Percentiles rank a stretch among this genome's conserved stretches.
phyloP scores from a whole-genome alignment of 2,329 filamentous ascomycete genomes.

The Colletotrichum somersetense region DNA sequence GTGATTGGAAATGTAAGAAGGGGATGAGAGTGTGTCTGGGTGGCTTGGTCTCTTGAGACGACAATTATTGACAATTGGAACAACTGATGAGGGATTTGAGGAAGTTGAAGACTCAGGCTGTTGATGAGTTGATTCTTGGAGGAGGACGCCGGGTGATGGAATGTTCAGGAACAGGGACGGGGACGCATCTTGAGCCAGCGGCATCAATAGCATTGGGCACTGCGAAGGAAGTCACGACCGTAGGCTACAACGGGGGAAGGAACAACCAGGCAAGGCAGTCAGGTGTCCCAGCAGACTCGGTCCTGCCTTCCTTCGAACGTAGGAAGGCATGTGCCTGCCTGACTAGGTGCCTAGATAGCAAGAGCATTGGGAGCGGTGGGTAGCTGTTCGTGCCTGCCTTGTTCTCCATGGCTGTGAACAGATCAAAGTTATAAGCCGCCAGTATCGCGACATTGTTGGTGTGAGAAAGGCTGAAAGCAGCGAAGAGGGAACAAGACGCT shows the following conservation, averaged over 20 bases:
- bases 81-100: not conserved
- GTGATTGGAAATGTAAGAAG: not conserved
- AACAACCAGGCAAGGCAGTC: not conserved
- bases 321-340: not conserved
- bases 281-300: not conserved
- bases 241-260: not conserved
- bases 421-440: not conserved
- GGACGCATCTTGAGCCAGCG: no score
- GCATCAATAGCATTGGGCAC: not conserved
- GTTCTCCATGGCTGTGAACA: not conserved
- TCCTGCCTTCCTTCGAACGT: not conserved
- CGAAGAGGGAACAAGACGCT: constrained; percentile 18
- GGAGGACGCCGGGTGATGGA: not conserved
- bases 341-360: not conserved
- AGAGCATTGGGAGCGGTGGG: not conserved
- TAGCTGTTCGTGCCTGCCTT: not conserved
- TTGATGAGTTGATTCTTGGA: not conserved
- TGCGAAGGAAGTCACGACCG: not conserved
- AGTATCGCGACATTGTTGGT: not conserved
- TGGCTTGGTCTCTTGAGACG: no score
- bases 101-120: not conserved
- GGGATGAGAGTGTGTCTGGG: not conserved
- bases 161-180: not conserved
- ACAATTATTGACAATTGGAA: not conserved
- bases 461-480: not conserved